Conservation (phyloP, 2,329 filamentous ascomycete species). For the Colletotrichum sp. region DNA sequence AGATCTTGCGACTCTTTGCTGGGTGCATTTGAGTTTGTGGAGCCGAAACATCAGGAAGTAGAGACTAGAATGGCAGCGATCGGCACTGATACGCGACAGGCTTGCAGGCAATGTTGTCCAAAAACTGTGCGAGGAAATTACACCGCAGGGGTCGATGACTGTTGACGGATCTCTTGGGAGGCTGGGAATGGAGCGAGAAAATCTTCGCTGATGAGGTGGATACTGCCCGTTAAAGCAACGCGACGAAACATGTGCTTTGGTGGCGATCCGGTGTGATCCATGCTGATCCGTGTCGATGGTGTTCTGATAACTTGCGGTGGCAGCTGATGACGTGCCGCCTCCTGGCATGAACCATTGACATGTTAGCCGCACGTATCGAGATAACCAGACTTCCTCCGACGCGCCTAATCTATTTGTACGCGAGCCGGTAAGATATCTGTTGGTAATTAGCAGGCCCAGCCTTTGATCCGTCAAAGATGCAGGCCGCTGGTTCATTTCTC, state of each 20-base stretch:
- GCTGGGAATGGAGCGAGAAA: neutral
- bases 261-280: neutral
- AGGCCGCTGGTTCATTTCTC: neutral
- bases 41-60: slow-evolving; percentile 5
- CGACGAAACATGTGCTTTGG: neutral
- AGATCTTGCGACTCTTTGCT: slow-evolving; percentile 13
- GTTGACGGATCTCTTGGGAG: neutral
- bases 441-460: neutral
- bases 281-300: neutral
- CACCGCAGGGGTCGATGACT: neutral
- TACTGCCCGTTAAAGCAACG: neutral
- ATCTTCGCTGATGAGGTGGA: neutral
- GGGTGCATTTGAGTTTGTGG: slow-evolving; percentile 10
- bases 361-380: slow-evolving; percentile 8
- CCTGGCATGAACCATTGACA: neutral
- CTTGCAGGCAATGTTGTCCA: neutral
- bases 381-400: neutral
- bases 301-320: neutral
- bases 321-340: neutral
- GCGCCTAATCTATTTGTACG: neutral
- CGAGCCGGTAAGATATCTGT: neutral
- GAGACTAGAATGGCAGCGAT: neutral
- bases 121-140: slow-evolving; percentile 14
- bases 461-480: neutral
- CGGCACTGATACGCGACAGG: slow-evolving; percentile 1